Conservation (phyloP, 2,329 filamentous ascomycete genomes). For the Apiospora marii region DNA sequence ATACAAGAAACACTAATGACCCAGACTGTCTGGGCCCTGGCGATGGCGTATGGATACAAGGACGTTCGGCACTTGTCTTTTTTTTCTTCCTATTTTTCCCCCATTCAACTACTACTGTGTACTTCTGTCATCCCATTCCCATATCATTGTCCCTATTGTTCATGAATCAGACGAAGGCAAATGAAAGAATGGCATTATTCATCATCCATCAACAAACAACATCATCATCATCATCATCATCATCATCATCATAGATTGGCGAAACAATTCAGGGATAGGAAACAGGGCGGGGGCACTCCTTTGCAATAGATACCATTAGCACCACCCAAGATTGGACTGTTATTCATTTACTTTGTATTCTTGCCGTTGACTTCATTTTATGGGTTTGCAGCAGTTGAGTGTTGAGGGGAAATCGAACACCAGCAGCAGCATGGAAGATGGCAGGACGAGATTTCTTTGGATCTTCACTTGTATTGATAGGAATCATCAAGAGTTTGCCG, state of each 20-base stretch:
- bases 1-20: conserved; percentile 55
- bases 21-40: neutral
- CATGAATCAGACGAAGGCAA: conserved; percentile 14
- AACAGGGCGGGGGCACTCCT: conserved; percentile 11
- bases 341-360: neutral
- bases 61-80: neutral
- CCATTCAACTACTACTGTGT: neutral
- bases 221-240: neutral
- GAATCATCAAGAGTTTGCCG: neutral
- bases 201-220: neutral
- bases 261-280: conserved; percentile 20
- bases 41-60: conserved; percentile 7
- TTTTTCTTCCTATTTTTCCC: neutral
- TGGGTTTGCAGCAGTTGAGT: neutral
- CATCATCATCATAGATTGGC: conserved; percentile 23
- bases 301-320: conserved; percentile 23
- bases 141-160: neutral
- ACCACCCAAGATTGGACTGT: conserved; percentile 25
- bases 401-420: neutral
- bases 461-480: neutral
- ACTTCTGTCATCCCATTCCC: conserved; percentile 4
- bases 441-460: neutral
- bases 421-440: neutral
- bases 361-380: neutral
- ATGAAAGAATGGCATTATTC: conserved; percentile 11